A percentile compares a stretch with the other conserved stretches of the same genome.
phyloP scores from a whole-genome alignment of 306 rosid genomes.

The Amphicarpaea edgeworthii region DNA sequence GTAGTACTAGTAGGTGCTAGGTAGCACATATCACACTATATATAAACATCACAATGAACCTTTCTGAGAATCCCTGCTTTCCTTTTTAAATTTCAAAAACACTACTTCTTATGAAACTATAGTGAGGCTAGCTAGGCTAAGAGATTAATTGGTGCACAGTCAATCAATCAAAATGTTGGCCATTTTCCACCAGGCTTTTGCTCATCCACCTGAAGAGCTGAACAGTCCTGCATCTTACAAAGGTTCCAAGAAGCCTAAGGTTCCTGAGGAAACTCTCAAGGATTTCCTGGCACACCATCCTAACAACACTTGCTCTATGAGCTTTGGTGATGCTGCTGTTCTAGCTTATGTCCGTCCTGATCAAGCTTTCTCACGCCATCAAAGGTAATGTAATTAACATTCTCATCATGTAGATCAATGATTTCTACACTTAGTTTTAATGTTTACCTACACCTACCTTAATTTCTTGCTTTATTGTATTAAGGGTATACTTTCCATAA shows the following conservation, averaged over 20 bases:
- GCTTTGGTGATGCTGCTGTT: conserved; percentile 77
- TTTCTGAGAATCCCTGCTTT: neutral
- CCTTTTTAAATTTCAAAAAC: conserved; percentile 13
- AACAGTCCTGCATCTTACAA: conserved; percentile 88
- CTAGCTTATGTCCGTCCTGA: conserved; percentile 81
- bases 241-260: conserved; percentile 78
- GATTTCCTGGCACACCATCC: conserved; percentile 82
- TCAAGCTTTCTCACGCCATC: conserved; percentile 55
- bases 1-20: conserved; percentile 9
- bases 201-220: conserved; percentile 95
- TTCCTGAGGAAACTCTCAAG: conserved; percentile 78
- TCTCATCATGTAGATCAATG: neutral
- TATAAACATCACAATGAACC: conserved; percentile 33
- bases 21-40: neutral
- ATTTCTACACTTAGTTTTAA: neutral
- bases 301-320: conserved; percentile 68
- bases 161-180: conserved; percentile 67
- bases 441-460: conserved; percentile 1
- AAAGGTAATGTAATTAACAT: conserved; percentile 62
- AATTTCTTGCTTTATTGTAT: neutral
- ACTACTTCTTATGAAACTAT: neutral
- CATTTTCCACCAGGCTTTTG: conserved; percentile 88
- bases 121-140: neutral
- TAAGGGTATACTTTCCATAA: neutral
- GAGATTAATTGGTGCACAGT: conserved; percentile 3